A percentile compares a stretch with the other conserved stretches of the same genome.
Evolutionary conservation across 768 basidiomycete genomes (phyloP).

Genomic region (Floccularia luteovirens): DNA sequence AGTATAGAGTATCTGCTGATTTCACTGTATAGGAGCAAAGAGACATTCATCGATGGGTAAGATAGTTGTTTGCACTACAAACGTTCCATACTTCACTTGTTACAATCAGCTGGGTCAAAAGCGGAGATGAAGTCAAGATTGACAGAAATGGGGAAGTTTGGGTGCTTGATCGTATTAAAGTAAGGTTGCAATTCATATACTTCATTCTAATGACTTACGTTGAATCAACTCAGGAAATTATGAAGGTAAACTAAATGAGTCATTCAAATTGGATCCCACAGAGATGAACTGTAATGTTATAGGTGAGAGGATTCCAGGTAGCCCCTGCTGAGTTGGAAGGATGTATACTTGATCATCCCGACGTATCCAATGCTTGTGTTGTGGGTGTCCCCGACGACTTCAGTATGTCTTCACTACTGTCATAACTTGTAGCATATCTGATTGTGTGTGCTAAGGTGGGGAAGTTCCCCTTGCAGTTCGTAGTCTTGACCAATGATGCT

Average conservation of each 20-base stretch:
- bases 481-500: slow-evolving; percentile 42
- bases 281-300: slow-evolving; percentile 25
- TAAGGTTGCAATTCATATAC: slow-evolving; percentile 8
- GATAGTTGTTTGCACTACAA: slow-evolving; percentile 1
- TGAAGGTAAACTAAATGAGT: slow-evolving; percentile 23
- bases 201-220: neutral
- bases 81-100: slow-evolving; percentile 1
- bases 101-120: slow-evolving; percentile 50
- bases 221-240: slow-evolving; percentile 27
- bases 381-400: slow-evolving; percentile 63
- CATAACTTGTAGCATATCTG: slow-evolving; percentile 5
- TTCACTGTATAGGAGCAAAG: slow-evolving; percentile 41
- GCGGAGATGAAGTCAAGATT: slow-evolving; percentile 59
- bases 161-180: slow-evolving; percentile 61
- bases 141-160: slow-evolving; percentile 47
- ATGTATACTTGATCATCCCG: slow-evolving; percentile 50
- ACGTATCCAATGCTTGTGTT: slow-evolving; percentile 56
- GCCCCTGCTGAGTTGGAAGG: slow-evolving; percentile 71
- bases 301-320: slow-evolving; percentile 67
- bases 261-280: neutral
- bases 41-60: slow-evolving; percentile 63
- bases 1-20: neutral
- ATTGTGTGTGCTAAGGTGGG: slow-evolving; percentile 29
- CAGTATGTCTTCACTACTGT: slow-evolving; percentile 21
- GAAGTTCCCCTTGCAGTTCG: slow-evolving; percentile 65